Percentiles rank a stretch among this genome's conserved stretches.
Conservation (phyloP, 305 asterid species). For the Solanum chacoense region DNA sequence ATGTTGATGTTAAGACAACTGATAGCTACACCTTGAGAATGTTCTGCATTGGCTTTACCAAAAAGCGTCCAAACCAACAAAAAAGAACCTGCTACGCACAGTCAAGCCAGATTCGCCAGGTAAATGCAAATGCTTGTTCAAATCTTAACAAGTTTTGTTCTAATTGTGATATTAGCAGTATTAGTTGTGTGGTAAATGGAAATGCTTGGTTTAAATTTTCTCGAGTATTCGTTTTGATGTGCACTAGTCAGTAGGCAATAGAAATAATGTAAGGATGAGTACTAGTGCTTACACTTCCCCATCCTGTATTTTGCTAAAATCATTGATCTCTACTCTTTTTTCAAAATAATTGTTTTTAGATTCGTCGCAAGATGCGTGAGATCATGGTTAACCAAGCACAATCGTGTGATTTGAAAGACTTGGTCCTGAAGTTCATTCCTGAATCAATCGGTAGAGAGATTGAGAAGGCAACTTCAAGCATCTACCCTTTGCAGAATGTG, state of each 20-base stretch:
- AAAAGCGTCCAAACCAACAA: conserved; percentile 78
- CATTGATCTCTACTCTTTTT: neutral
- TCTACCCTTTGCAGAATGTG: conserved; percentile 78
- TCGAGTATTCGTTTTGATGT: neutral
- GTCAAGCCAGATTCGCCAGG: conserved; percentile 83
- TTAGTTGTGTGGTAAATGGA: neutral
- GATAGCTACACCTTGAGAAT: conserved; percentile 54
- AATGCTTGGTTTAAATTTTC: neutral
- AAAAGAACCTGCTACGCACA: conserved; percentile 90
- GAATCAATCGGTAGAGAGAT: conserved; percentile 83
- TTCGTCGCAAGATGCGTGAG: conserved; percentile 74
- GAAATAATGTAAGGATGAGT: neutral
- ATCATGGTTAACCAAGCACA: conserved; percentile 72
- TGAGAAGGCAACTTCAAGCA: conserved; percentile 76
- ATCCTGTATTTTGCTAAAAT: neutral
- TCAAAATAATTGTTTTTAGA: conserved; percentile 22
- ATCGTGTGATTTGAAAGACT: conserved; percentile 67
- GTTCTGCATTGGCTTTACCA: conserved; percentile 89
- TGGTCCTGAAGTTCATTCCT: conserved; percentile 74
- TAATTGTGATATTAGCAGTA: neutral
- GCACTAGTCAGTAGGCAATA: neutral
- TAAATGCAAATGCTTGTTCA: conserved; percentile 5
- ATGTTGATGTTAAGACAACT: conserved; percentile 88
- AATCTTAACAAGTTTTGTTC: neutral
- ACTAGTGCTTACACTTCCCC: neutral